Evolutionary conservation across 1,139 yeast species (phyloP).

Genomic region (Candida sp.): DNA sequence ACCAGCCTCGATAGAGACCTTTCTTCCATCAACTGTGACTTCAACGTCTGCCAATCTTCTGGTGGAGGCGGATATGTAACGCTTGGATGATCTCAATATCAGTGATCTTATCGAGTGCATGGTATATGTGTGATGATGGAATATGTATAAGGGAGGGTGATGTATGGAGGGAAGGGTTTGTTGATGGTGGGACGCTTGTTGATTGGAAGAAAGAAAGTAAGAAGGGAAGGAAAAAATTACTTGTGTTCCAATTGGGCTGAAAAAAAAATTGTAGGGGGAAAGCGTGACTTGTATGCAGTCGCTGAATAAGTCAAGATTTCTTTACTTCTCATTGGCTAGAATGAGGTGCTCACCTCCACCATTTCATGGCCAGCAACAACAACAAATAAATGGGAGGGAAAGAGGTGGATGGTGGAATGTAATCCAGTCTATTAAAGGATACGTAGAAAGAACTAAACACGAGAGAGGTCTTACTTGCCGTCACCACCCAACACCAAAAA

Average conservation of each 20-base stretch:
- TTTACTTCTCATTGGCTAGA: constrained; percentile 13
- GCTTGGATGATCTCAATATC: constrained; percentile 29
- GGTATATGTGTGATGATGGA: neutral
- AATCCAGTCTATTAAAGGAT: neutral
- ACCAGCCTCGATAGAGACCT: constrained; percentile 83
- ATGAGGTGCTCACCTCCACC: neutral
- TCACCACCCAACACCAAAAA: constrained; percentile 32
- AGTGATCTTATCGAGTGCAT: constrained; percentile 24
- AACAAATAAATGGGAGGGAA: neutral
- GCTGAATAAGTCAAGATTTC: constrained; percentile 15
- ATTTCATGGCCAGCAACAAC: neutral
- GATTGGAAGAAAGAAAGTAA: neutral
- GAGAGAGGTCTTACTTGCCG: constrained; percentile 11
- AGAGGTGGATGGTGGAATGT: too few relatives aligned
- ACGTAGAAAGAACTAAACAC: neutral
- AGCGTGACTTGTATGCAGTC: constrained; percentile 10
- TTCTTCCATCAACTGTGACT: constrained; percentile 78
- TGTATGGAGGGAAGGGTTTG: neutral
- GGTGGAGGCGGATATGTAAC: constrained; percentile 33
- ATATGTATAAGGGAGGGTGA: neutral
- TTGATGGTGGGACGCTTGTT: neutral
- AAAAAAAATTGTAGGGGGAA: neutral
- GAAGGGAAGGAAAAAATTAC: neutral
- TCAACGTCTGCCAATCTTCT: constrained; percentile 60
- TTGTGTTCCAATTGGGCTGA: constrained; percentile 4